Evolutionary conservation across 2,329 filamentous ascomycete genomes (phyloP).

Genomic region (Phialophora verrucosa): DNA sequence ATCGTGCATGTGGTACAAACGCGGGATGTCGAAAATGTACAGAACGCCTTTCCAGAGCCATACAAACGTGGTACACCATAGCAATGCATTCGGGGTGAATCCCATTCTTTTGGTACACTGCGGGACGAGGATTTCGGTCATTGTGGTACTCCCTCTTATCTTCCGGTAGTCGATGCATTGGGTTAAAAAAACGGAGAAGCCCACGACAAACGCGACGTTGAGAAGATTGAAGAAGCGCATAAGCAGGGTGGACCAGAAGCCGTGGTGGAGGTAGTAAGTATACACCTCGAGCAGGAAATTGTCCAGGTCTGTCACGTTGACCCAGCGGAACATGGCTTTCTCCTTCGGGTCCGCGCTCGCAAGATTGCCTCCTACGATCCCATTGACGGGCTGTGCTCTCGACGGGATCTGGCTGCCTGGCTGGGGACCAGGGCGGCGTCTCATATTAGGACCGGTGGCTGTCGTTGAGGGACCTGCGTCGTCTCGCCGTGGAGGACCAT

Average conservation of each 20-base stretch:
- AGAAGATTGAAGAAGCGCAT: slow-evolving; percentile 73
- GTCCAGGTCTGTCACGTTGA: slow-evolving; percentile 87
- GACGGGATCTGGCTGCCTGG: slow-evolving; percentile 40
- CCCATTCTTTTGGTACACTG: slow-evolving; percentile 80
- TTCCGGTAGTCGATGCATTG: slow-evolving; percentile 84
- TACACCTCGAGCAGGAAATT: slow-evolving; percentile 86
- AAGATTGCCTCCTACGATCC: slow-evolving; percentile 41
- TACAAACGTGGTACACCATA: slow-evolving; percentile 86
- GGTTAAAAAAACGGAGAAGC: slow-evolving; percentile 80
- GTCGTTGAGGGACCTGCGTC: slow-evolving; percentile 12
- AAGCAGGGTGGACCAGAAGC: slow-evolving; percentile 82
- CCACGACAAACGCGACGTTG: slow-evolving; percentile 81
- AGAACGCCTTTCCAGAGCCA: slow-evolving; percentile 81
- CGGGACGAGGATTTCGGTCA: slow-evolving; percentile 67
- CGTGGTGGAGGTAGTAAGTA: slow-evolving; percentile 80
- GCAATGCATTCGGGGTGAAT: slow-evolving; percentile 73
- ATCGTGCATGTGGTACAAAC: slow-evolving; percentile 77
- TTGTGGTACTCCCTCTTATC: slow-evolving; percentile 63
- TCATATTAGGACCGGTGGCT: slow-evolving; percentile 6
- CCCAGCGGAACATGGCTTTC: slow-evolving; percentile 89
- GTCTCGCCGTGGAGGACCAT: slow-evolving; percentile 15
- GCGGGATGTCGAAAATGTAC: slow-evolving; percentile 73
- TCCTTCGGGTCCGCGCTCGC: slow-evolving; percentile 66
- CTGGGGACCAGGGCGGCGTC: slow-evolving; percentile 9
- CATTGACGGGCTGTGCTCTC: slow-evolving; percentile 34